Evolutionary conservation across 2,329 filamentous ascomycete species (phyloP), one percentile per base, ranked within the genome.

Genomic region (Aspergillus unguis): DNA sequence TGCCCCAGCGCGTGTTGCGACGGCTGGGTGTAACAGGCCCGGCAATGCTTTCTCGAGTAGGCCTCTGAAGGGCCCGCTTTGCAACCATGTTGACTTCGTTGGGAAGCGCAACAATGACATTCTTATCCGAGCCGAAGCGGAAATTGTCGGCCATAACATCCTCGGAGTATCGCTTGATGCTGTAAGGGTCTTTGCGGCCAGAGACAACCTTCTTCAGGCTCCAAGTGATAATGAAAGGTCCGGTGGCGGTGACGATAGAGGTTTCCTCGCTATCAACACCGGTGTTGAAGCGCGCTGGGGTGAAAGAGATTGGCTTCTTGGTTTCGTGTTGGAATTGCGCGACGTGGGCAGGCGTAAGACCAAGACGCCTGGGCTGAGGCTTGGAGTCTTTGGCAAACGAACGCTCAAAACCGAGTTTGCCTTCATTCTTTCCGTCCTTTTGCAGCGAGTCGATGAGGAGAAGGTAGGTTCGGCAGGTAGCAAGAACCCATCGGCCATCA

Each of bases 41-140:
- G 33, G 89, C 88, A 69, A 99, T 97, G 71, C 91, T 96, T 77
- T 99, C 91, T 35, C 94, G 80, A 1, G 94, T 97, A 1, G 92
- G 91, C 65, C 86, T 86, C 78, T 90, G 90, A 66, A 99, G 82
- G 52, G 85, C 86, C 62, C 87, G 83, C 72, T 92, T 92, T 42
- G 86, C 87, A 9, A 99, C 90, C 92, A 97, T 97, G 72, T 96
- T 95, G 61, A 99, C 94, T 71, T 97, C 92, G 68, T 99, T 96
- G 2, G 94, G 92, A 58, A 99, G 77, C 1, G 94, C 94, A 33
- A 99, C 92, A 65, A 99, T 96, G 64, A 99, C 90, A 65, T 96
- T 96, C 82, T 96, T 95, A 72, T 99, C 94, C 4, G 87, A 92
- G 43, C 92, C 92, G 66, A 91, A 99, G 65, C 94, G 91, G 84